Evolutionary conservation across 2,329 filamentous ascomycete species (phyloP).

Genomic region (Neonectria magnoliae): DNA sequence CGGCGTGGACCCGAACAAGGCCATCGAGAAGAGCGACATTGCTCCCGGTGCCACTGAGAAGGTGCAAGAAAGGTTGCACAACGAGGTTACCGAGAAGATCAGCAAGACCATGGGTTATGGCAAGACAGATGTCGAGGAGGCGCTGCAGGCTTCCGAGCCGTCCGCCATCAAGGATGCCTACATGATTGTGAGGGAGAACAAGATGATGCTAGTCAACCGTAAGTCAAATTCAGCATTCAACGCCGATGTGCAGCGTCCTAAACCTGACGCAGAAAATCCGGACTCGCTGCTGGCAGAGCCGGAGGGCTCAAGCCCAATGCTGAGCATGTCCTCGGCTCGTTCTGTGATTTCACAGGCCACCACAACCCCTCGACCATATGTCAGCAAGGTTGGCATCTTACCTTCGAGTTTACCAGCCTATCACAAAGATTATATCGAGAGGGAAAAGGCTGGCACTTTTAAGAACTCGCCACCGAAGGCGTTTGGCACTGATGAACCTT

Average conservation of each 20-base stretch:
- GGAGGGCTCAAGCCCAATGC: slow-evolving; percentile 59
- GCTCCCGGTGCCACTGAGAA: slow-evolving; percentile 81
- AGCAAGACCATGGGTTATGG: slow-evolving; percentile 99
- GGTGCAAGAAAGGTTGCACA: slow-evolving; percentile 88
- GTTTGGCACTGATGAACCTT: slow-evolving; percentile 58
- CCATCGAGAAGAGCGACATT: slow-evolving; percentile 84
- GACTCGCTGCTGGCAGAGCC: slow-evolving; percentile 48
- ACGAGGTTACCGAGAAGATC: slow-evolving; percentile 93
- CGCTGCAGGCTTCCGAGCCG: slow-evolving; percentile 88
- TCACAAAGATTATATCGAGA: slow-evolving; percentile 89
- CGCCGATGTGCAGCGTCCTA: slow-evolving; percentile 34
- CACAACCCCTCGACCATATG: slow-evolving; percentile 64
- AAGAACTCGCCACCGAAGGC: slow-evolving; percentile 54
- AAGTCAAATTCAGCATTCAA: slow-evolving; percentile 54
- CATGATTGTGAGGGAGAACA: slow-evolving; percentile 96
- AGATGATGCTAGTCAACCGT: slow-evolving; percentile 96
- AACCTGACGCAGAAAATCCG: slow-evolving; percentile 46
- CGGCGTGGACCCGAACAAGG: slow-evolving; percentile 91
- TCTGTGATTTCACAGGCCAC: slow-evolving; percentile 63
- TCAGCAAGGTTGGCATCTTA: slow-evolving; percentile 90
- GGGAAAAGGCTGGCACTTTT: slow-evolving; percentile 65
- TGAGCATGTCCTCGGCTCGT: slow-evolving; percentile 64
- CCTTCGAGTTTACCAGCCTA: slow-evolving; percentile 91
- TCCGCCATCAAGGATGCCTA: slow-evolving; percentile 99
- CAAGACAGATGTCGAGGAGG: slow-evolving; percentile 93